phyloP scores from a whole-genome alignment of 495 filamentous ascomycete species.

The Terfezia claveryi region DNA sequence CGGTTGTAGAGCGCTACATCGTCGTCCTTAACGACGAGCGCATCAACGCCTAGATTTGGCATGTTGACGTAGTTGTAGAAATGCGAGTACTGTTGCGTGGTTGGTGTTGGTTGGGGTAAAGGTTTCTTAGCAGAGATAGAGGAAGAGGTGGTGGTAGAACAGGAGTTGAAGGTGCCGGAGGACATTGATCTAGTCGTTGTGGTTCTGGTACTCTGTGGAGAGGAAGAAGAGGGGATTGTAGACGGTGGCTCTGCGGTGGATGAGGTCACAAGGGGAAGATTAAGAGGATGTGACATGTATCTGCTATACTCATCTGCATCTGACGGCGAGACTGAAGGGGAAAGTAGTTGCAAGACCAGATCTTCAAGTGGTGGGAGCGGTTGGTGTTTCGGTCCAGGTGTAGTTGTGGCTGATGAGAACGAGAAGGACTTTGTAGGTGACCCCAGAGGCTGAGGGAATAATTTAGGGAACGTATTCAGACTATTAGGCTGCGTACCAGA shows the following conservation, averaged over 20 bases:
- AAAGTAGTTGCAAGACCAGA: neutral
- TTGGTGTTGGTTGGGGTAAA: conserved; percentile 5
- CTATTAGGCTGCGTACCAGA: too few species aligned
- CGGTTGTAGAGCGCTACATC: conserved; percentile 55
- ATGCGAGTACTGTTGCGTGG: neutral
- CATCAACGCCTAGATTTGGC: conserved; percentile 17
- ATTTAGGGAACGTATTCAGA: too few species aligned
- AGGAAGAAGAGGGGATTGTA: conserved; percentile 6
- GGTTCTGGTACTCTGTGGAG: conserved; percentile 50
- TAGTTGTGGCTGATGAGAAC: neutral
- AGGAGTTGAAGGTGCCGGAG: too few species aligned
- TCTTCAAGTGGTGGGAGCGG: neutral
- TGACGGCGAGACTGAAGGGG: neutral
- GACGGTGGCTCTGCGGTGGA: conserved; percentile 33
- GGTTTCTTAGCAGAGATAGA: too few species aligned
- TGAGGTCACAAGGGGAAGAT: conserved; percentile 65
- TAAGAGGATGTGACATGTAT: conserved; percentile 82
- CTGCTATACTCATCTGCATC: conserved; percentile 72
- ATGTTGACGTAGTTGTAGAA: conserved; percentile 16
- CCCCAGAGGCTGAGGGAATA: conserved; percentile 11
- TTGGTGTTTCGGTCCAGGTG: neutral
- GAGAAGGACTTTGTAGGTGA: too few species aligned
- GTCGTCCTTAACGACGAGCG: conserved; percentile 30
- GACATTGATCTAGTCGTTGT: conserved; percentile 28
- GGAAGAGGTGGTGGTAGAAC: too few species aligned